phyloP scores from a whole-genome alignment of 257 asterid genomes.

The Ligustrum vulgare region DNA sequence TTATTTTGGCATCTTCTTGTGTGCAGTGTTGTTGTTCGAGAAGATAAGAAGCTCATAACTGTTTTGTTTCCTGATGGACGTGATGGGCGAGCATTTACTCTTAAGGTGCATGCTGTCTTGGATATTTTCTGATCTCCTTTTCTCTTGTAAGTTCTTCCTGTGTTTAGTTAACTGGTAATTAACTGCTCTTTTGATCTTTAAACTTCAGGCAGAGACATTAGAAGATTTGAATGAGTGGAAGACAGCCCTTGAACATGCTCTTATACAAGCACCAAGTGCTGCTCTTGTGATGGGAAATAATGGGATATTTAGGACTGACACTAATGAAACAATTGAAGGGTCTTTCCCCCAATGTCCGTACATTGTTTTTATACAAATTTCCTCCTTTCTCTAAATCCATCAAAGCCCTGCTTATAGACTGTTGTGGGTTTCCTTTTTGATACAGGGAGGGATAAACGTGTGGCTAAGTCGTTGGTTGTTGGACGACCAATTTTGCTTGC shows the following conservation, averaged over 20 bases:
- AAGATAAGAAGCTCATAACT: slow-evolving; percentile 83
- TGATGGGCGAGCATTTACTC: slow-evolving; percentile 93
- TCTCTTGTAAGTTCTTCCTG: slow-evolving; percentile 8
- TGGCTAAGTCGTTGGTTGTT: slow-evolving; percentile 85
- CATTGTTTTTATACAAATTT: slow-evolving; percentile 20
- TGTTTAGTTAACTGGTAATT: slow-evolving; percentile 14
- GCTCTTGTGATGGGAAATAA: slow-evolving; percentile 96
- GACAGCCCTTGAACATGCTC: slow-evolving; percentile 89
- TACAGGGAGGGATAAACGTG: slow-evolving; percentile 91
- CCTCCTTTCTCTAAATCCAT: neutral
- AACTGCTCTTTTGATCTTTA: slow-evolving; percentile 23
- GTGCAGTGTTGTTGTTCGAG: slow-evolving; percentile 91
- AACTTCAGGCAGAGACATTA: slow-evolving; percentile 76
- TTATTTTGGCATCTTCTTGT: slow-evolving; percentile 24
- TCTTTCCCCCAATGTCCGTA: slow-evolving; percentile 78
- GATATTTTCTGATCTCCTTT: neutral
- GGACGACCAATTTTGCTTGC: slow-evolving; percentile 96
- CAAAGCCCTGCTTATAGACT: slow-evolving; percentile 1
- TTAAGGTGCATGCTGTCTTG: slow-evolving; percentile 55
- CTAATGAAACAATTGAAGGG: slow-evolving; percentile 68
- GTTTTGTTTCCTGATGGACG: slow-evolving; percentile 96
- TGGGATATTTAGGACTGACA: slow-evolving; percentile 78
- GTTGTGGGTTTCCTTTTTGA: slow-evolving; percentile 22
- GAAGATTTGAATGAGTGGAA: slow-evolving; percentile 96
- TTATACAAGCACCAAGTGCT: slow-evolving; percentile 90